phyloP scores from a whole-genome alignment of 177 flowering plant genomes.

The Vitis hybrid region DNA sequence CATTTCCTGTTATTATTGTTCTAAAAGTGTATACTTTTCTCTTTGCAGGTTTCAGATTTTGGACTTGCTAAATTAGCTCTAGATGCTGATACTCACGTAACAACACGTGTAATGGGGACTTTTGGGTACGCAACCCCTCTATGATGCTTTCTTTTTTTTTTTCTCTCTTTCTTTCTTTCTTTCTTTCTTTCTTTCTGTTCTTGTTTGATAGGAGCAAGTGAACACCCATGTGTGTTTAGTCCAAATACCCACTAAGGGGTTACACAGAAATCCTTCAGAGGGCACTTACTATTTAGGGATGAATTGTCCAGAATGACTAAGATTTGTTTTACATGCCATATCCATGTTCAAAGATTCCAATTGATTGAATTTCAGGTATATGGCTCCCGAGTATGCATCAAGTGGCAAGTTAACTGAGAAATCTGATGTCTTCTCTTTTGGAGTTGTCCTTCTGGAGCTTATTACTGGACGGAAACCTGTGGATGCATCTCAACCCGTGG shows the following conservation, averaged over 20 bases:
- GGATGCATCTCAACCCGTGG: slow-evolving; percentile 67
- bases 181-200: too few relatives aligned
- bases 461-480: slow-evolving; percentile 77
- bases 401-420: slow-evolving; percentile 74
- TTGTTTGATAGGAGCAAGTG: too few relatives aligned
- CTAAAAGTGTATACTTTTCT: slow-evolving; percentile 5
- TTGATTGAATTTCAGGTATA: slow-evolving; percentile 42
- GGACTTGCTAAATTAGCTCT: slow-evolving; percentile 69
- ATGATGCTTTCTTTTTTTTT: background rate
- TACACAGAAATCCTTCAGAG: background rate
- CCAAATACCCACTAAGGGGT: background rate
- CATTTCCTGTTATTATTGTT: background rate
- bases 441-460: slow-evolving; percentile 75
- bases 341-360: background rate
- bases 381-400: slow-evolving; percentile 82
- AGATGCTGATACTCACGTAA: slow-evolving; percentile 62
- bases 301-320: too few relatives aligned
- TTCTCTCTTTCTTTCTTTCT: too few relatives aligned
- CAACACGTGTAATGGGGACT: slow-evolving; percentile 81
- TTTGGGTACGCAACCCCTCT: slow-evolving; percentile 50
- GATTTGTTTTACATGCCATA: background rate
- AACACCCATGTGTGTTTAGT: too few relatives aligned
- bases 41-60: slow-evolving; percentile 68
- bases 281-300: background rate
- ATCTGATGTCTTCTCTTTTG: slow-evolving; percentile 25